phyloP scores from a whole-genome alignment of 352 stramenopile genomes.

The Phytophthora pluvialis region DNA sequence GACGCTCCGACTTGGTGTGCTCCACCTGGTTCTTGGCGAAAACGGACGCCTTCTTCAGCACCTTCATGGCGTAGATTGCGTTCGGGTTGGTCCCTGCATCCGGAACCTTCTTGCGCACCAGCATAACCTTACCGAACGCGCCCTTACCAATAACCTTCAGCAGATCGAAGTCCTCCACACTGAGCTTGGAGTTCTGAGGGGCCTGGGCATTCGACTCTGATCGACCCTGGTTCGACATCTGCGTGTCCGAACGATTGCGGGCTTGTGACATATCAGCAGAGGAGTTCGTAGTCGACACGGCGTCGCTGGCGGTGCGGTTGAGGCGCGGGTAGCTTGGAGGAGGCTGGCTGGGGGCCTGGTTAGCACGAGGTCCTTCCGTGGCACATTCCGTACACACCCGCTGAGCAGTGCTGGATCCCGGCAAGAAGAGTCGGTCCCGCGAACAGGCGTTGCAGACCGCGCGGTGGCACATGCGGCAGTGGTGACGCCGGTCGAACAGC shows the following conservation, averaged over 20 bases:
- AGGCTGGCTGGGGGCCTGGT: slow-evolving; percentile 29
- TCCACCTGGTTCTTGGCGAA: slow-evolving; percentile 94
- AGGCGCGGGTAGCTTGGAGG: slow-evolving; percentile 49
- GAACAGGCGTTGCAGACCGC: slow-evolving; percentile 90
- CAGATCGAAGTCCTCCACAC: slow-evolving; percentile 95
- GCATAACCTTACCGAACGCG: slow-evolving; percentile 96
- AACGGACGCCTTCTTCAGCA: slow-evolving; percentile 92
- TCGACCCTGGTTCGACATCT: slow-evolving; percentile 72
- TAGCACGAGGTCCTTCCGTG: slow-evolving; percentile 76
- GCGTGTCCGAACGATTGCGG: slow-evolving; percentile 71
- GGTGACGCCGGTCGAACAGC: slow-evolving; percentile 88
- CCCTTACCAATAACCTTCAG: slow-evolving; percentile 96
- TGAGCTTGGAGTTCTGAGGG: slow-evolving; percentile 66
- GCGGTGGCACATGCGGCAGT: slow-evolving; percentile 90
- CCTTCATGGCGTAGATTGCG: slow-evolving; percentile 94
- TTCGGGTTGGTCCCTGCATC: slow-evolving; percentile 68
- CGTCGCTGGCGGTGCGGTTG: slow-evolving; percentile 68
- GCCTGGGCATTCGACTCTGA: slow-evolving; percentile 52
- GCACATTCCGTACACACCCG: slow-evolving; percentile 90
- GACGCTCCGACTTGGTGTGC: slow-evolving; percentile 93
- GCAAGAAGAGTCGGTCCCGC: slow-evolving; percentile 83
- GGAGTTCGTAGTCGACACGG: slow-evolving; percentile 45
- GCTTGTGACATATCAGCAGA: slow-evolving; percentile 36
- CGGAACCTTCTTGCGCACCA: slow-evolving; percentile 92
- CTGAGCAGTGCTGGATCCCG: slow-evolving; percentile 83